phyloP scores from a whole-genome alignment of 1,284 basidiomycete species.

The Tylopilus orsonianus region DNA sequence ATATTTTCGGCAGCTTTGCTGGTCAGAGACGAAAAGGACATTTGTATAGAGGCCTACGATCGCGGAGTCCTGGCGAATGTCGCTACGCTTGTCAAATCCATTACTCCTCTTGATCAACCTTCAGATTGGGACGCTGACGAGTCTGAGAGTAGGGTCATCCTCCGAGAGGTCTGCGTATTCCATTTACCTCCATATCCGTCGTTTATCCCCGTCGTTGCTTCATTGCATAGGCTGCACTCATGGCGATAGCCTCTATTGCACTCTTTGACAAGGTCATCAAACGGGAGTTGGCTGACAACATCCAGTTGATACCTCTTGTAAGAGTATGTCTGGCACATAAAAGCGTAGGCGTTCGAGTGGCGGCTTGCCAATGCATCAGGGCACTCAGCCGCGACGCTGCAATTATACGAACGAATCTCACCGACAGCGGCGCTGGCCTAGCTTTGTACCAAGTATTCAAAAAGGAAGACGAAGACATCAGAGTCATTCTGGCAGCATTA shows the following conservation, averaged over 20 bases:
- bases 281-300: slow-evolving; percentile 58
- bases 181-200: not conserved
- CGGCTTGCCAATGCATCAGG: slow-evolving; percentile 83
- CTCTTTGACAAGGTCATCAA: slow-evolving; percentile 73
- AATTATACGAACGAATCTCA: slow-evolving; percentile 77
- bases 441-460: slow-evolving; percentile 64
- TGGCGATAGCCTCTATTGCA: slow-evolving; percentile 66
- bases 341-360: slow-evolving; percentile 75
- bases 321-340: slow-evolving; percentile 57
- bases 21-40: slow-evolving; percentile 64
- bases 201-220: slow-evolving; percentile 3
- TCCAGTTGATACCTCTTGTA: slow-evolving; percentile 53
- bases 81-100: slow-evolving; percentile 46
- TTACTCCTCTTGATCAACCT: slow-evolving; percentile 47
- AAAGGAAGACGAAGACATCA: slow-evolving; percentile 58
- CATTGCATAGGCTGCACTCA: slow-evolving; percentile 60
- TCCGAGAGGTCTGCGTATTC: slow-evolving; percentile 60
- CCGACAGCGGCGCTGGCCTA: slow-evolving; percentile 78
- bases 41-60: slow-evolving; percentile 65
- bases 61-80: slow-evolving; percentile 58
- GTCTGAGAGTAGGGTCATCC: slow-evolving; percentile 52
- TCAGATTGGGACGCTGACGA: slow-evolving; percentile 59
- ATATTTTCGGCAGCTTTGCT: slow-evolving; percentile 56
- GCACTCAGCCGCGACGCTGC: slow-evolving; percentile 76
- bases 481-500: slow-evolving; percentile 73